Conservation (phyloP, 169 alveolate genomes). For the Cryptosporidium sp. region DNA sequence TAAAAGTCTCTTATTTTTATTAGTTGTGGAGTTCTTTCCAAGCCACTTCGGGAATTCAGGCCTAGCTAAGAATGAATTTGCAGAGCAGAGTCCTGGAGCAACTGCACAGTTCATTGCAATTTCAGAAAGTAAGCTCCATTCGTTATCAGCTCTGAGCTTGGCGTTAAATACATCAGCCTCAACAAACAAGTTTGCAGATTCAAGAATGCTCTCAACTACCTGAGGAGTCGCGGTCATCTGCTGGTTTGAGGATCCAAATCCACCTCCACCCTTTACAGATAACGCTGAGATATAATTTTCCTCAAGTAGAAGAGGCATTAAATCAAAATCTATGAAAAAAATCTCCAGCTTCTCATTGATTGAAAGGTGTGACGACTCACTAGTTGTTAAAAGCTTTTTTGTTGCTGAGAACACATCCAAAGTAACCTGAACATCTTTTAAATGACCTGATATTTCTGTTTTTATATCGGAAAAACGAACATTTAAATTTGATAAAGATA, state of each 20-base stretch:
- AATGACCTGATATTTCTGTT: conserved; percentile 79
- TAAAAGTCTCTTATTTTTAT: conserved; percentile 90
- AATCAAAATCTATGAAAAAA: conserved; percentile 94
- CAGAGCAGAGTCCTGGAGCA: conserved; percentile 84
- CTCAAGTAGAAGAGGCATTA: conserved; percentile 92
- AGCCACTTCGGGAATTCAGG: conserved; percentile 93
- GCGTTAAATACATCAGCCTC: conserved; percentile 87
- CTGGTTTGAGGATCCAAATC: conserved; percentile 77
- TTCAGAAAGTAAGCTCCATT: conserved; percentile 90
- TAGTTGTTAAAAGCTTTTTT: conserved; percentile 82
- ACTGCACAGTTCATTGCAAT: conserved; percentile 85
- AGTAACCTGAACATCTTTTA: conserved; percentile 88
- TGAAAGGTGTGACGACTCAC: conserved; percentile 79
- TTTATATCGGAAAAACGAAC: conserved; percentile 81
- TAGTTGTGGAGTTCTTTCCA: conserved; percentile 91
- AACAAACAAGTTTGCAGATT: conserved; percentile 87
- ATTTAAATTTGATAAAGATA: conserved; percentile 79
- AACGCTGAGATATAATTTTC: conserved; percentile 90
- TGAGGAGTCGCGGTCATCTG: conserved; percentile 70
- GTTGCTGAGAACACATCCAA: conserved; percentile 89
- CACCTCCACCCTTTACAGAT: conserved; percentile 77
- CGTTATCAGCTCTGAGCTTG: conserved; percentile 85
- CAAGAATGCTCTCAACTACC: conserved; percentile 80
- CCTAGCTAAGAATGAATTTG: conserved; percentile 80
- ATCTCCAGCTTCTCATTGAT: conserved; percentile 85